Evolutionary conservation across 192 early-diverging fungal genomes (phyloP), one percentile per base, ranked within the genome.

Genomic region (Polychytrium aggregatum): DNA sequence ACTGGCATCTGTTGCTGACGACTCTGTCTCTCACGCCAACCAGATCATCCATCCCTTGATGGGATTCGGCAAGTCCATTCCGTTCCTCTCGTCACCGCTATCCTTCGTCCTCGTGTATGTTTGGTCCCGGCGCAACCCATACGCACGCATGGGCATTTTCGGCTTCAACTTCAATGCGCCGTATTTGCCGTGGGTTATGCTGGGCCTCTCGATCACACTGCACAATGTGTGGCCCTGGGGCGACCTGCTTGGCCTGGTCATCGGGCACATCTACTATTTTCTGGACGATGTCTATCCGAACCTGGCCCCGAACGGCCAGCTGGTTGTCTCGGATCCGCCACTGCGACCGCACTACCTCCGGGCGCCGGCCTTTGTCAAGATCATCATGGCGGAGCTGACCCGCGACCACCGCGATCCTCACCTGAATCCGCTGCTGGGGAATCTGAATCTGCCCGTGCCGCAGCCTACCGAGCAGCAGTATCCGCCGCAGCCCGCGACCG

Each of bases 41-140:
- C 46, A 67, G 65, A 11, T 48, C 27, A 38, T 73, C 14, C 37
- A 62, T 28, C 67, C 69, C 6, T 33, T 69, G 7, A 18, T 74
- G 16, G 35, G 60, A 1, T 31, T 60, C 3, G 34, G 25, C 10
- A 44, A 38, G 8, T 59, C 75, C 20, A 75, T 90, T 51, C 79
- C 80, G 3, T 97, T 96, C 56, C 59, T 96, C 38, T 86, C 83
- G 4, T 72, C 83, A 14, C 72, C 92, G 25, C 62, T 99, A 11
- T 81, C 85, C 0, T 85, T 87, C 47, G 76, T 85, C 26, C 57
- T 99, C 42, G 87, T 92, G 0, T 99, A 99, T 51, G 72, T 99
- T 24, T 99, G 96, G 96, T 86, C 91, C n/a, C 70, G 93, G 21
- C 80, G 87, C 24, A 95, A 99, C 61, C 86, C 92, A n/a, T 78